Evolutionary conservation across 2,329 filamentous ascomycete genomes (phyloP), one percentile per base, ranked within the genome.

Genomic region (Massarina eburnea): DNA sequence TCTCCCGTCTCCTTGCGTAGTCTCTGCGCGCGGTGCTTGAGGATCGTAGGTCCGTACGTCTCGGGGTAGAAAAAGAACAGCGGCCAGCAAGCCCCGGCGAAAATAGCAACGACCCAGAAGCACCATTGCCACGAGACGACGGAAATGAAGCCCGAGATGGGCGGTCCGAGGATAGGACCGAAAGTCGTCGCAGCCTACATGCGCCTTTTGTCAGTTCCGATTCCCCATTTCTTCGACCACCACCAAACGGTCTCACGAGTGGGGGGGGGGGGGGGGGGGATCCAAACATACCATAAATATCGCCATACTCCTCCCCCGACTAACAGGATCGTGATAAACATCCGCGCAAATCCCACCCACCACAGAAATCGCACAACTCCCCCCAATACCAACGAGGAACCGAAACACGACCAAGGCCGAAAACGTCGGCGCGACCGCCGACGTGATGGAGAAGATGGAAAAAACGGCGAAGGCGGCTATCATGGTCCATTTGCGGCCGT

Each of bases 61-160:
- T 78, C 75, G 2, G 74, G 85, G 46, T 89, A 75, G 49, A 85
- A 76, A n/a, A 82, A 45, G 12, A 88, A 69, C 1, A 83, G 71
- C 2, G 83, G 64, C 66, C 85, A 76, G 1, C 83, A 84, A 0
- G 70, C 68, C 20, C 80, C 85, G 2, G 86, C 86, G 43, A 88
- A 75, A 15, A 91, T 86, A 14, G 88, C 73, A 12, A 75, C 84
- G 19, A 89, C 77, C 80, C 85, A 88, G 59, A 88, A 88, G 1
- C 79, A 71, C 86, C 85, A 89, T 33, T 82, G 77, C 86, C 85
- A 89, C 20, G 78, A 80, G 20, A 86, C 76, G 1, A 74, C 76
- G 1, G 80, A 74, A 30, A 81, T 78, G 66, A 79, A 88, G 8
- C 84, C 85, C 0, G 81, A 82, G 18, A 85, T 76, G 14, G 85